phyloP scores from a whole-genome alignment of 176 grass and related monocot genomes.

The Musa schizocarpa region DNA sequence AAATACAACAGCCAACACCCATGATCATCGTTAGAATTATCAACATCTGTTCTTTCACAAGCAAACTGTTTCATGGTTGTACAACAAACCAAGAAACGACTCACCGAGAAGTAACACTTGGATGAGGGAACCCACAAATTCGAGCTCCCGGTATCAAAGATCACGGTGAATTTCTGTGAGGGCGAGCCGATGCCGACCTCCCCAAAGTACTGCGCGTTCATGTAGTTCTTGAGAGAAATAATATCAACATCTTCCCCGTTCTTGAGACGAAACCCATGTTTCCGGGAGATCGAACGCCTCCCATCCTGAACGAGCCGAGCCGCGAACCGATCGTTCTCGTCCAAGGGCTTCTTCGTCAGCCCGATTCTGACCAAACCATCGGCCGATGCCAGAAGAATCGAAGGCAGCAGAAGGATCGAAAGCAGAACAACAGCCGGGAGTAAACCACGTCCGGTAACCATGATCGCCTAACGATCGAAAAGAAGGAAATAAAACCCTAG shows the following conservation, averaged over 20 bases:
- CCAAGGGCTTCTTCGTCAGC: conserved; percentile 19
- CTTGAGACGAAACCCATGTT: background rate
- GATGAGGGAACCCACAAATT: conserved; percentile 92
- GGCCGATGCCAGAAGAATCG: background rate
- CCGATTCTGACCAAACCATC: conserved; percentile 20
- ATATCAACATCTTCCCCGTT: conserved; percentile 17
- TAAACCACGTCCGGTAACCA: background rate
- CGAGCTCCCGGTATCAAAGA: conserved; percentile 88
- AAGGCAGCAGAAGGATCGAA: conserved; percentile 12
- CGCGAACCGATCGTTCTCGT: conserved; percentile 2
- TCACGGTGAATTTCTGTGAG: conserved; percentile 80
- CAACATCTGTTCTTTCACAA: background rate
- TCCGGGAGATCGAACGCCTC: background rate
- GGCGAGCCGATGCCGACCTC: conserved; percentile 63
- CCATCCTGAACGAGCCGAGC: background rate
- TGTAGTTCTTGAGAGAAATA: conserved; percentile 61
- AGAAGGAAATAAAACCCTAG: no score
- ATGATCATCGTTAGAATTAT: no score
- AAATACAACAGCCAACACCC: background rate
- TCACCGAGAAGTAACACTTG: conserved; percentile 71
- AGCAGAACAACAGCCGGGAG: background rate
- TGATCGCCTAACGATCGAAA: background rate
- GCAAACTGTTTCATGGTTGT: background rate
- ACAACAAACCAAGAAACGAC: conserved; percentile 1
- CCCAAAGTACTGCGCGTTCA: conserved; percentile 84